Conservation (phyloP, 768 basidiomycete genomes). For the Wakefieldia striispora region DNA sequence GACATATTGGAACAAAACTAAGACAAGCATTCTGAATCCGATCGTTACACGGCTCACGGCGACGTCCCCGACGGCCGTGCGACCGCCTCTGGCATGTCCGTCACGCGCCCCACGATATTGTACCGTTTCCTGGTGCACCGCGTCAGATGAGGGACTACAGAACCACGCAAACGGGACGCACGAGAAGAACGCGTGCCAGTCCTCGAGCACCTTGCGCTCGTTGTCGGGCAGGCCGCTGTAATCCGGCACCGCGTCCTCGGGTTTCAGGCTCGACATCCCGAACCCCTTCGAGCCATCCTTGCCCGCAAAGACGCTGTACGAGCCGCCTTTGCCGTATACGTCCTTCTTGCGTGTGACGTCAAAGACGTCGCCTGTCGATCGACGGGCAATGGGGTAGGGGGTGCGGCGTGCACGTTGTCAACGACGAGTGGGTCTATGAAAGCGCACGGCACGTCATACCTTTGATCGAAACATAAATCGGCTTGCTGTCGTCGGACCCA, state of each 20-base stretch:
- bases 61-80: conserved; percentile 2
- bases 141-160: not conserved
- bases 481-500: conserved; percentile 60
- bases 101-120: conserved; percentile 78
- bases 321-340: conserved; percentile 81
- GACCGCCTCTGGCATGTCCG: conserved; percentile 47
- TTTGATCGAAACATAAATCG: conserved; percentile 94
- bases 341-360: conserved; percentile 85
- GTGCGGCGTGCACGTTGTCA: conserved; percentile 6
- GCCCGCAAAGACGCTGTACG: conserved; percentile 87
- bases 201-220: conserved; percentile 77
- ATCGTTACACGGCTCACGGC: too few relatives aligned
- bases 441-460: conserved; percentile 38
- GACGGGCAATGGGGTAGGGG: not conserved
- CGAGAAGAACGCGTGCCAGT: conserved; percentile 88
- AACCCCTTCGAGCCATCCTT: conserved; percentile 90
- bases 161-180: conserved; percentile 46
- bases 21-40: too few relatives aligned
- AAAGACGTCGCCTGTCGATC: conserved; percentile 70
- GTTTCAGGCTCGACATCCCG: conserved; percentile 84
- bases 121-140: conserved; percentile 69
- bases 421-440: conserved; percentile 39
- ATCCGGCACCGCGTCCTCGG: conserved; percentile 84
- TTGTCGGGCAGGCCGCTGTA: conserved; percentile 71
- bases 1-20: not conserved